Evolutionary conservation across 2,329 filamentous ascomycete genomes (phyloP).

Genomic region (Stachybotrys chartarum): DNA sequence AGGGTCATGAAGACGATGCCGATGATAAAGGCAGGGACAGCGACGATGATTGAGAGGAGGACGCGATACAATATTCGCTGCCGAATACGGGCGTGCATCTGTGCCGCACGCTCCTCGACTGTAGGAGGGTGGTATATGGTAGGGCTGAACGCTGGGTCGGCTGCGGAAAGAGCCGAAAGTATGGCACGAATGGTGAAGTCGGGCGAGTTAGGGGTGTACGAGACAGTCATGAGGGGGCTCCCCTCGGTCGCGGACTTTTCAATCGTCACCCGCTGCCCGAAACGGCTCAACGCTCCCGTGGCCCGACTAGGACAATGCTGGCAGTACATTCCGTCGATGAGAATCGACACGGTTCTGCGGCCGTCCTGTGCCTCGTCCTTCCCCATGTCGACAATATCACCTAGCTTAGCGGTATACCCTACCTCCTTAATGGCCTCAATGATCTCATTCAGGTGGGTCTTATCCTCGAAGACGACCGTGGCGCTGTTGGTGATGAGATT

Average conservation of each 20-base stretch:
- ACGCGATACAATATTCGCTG: slow-evolving; percentile 45
- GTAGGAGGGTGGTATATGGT: slow-evolving; percentile 49
- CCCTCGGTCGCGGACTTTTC: not conserved
- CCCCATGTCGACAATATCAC: slow-evolving; percentile 11
- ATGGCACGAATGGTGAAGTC: slow-evolving; percentile 49
- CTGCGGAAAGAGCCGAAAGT: slow-evolving; percentile 35
- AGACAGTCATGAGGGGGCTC: slow-evolving; percentile 19
- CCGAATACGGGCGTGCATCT: slow-evolving; percentile 48
- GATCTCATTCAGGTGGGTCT: not conserved
- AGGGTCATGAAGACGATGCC: slow-evolving; percentile 59
- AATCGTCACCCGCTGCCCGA: slow-evolving; percentile 36
- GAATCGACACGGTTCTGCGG: slow-evolving; percentile 31
- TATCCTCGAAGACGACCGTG: slow-evolving; percentile 2
- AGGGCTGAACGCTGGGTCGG: slow-evolving; percentile 41
- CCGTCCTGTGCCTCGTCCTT: slow-evolving; percentile 6
- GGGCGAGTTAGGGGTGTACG: slow-evolving; percentile 43
- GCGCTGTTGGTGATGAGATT: slow-evolving; percentile 9
- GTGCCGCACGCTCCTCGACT: slow-evolving; percentile 52
- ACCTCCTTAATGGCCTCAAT: slow-evolving; percentile 2
- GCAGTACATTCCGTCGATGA: slow-evolving; percentile 44
- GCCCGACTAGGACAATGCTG: slow-evolving; percentile 33
- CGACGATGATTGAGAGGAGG: slow-evolving; percentile 42
- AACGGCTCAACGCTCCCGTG: slow-evolving; percentile 26
- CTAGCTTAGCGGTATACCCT: slow-evolving; percentile 11
- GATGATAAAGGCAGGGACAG: slow-evolving; percentile 55